A percentile compares a stretch with the other conserved stretches of the same genome.
These are phyloP conservation scores for Pelagomonas calceolata DNA, from an alignment of 108 stramenopile species.

Conservation along the genomic window DNA sequence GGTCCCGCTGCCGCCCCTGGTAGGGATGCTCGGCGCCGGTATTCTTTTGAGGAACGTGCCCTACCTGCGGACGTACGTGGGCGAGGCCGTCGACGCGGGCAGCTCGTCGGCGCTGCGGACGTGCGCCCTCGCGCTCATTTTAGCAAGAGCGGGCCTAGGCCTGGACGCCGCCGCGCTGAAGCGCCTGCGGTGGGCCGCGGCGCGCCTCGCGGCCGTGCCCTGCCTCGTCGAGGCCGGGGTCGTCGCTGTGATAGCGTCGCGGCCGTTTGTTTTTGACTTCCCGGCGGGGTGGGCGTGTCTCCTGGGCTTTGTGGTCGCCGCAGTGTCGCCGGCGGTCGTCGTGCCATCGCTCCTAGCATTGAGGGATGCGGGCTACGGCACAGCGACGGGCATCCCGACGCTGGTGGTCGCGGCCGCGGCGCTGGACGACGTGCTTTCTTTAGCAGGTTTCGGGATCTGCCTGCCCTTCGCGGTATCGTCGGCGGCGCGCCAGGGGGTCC, in stretches of 20 bases:
- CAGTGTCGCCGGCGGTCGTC: slow-evolving; percentile 40
- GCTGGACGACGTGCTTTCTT: slow-evolving; percentile 39
- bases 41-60: neutral
- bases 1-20: slow-evolving; percentile 15
- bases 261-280: slow-evolving; percentile 17
- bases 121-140: slow-evolving; percentile 20
- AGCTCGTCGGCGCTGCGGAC: neutral
- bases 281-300: slow-evolving; percentile 8
- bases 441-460: slow-evolving; percentile 35
- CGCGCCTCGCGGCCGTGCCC: slow-evolving; percentile 27
- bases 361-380: slow-evolving; percentile 26
- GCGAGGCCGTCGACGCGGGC: neutral
- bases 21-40: slow-evolving; percentile 18
- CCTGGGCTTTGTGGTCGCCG: slow-evolving; percentile 32
- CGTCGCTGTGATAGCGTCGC: neutral
- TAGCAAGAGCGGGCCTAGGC: slow-evolving; percentile 30
- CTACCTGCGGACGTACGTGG: neutral
- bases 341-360: slow-evolving; percentile 29
- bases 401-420: slow-evolving; percentile 38
- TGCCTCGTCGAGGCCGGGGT: slow-evolving; percentile 22
- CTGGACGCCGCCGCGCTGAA: slow-evolving; percentile 18
- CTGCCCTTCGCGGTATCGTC: slow-evolving; percentile 24
- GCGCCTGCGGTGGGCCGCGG: slow-evolving; percentile 11
- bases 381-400: slow-evolving; percentile 37
- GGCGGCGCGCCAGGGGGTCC: slow-evolving; percentile 6